Evolutionary conservation across 108 stramenopile species (phyloP).

Genomic region (Parietichytrium sp.): DNA sequence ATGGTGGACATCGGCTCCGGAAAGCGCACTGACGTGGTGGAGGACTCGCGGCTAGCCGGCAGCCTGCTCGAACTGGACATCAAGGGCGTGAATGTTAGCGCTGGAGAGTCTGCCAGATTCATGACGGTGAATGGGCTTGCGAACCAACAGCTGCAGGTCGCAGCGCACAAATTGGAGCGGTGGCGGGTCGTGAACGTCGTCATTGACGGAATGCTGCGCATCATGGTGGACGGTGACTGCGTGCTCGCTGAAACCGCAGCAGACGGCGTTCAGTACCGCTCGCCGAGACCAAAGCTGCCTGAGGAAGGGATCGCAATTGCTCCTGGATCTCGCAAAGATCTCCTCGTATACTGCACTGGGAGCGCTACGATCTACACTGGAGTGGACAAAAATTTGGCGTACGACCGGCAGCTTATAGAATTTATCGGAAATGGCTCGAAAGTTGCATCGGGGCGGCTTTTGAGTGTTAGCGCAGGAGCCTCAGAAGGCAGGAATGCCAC

Average conservation of each 20-base stretch:
- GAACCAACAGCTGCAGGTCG: neutral
- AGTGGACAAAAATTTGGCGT: neutral
- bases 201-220: neutral
- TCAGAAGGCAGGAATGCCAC: too few relatives aligned
- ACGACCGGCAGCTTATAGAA: neutral
- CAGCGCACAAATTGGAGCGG: neutral
- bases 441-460: neutral
- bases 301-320: neutral
- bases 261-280: neutral
- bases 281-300: neutral
- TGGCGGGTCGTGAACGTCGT: constrained; percentile 17
- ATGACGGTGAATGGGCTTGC: neutral
- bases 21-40: constrained; percentile 14
- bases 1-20: constrained; percentile 23
- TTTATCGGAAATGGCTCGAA: constrained; percentile 17
- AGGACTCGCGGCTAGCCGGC: neutral
- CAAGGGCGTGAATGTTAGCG: neutral
- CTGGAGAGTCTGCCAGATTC: too few relatives aligned
- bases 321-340: constrained; percentile 25
- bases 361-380: neutral
- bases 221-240: neutral
- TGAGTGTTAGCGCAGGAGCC: neutral
- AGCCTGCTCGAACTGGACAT: neutral
- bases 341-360: neutral
- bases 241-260: neutral